Percentiles rank a stretch among this genome's conserved stretches.
These are phyloP conservation scores for Pseudogymnoascus sp. DNA, from an alignment of 2,329 filamentous ascomycete species.

Conservation along the genomic window DNA sequence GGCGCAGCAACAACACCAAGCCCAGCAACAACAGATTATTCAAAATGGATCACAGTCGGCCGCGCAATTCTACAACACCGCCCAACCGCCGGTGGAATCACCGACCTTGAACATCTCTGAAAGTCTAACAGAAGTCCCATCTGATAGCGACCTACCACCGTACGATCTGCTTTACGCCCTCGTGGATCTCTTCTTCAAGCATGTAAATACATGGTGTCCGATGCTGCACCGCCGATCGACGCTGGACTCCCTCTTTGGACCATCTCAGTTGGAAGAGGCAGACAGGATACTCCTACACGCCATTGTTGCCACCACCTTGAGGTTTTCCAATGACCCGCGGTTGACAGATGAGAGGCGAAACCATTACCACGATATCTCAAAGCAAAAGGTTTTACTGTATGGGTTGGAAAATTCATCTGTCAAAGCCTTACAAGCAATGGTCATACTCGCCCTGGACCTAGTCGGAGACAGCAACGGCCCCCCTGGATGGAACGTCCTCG, in stretches of 20 bases:
- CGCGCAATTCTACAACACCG: slow-evolving; percentile 28
- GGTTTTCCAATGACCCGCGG: slow-evolving; percentile 70
- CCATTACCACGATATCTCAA: slow-evolving; percentile 72
- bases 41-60: slow-evolving; percentile 15
- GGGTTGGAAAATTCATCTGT: slow-evolving; percentile 86
- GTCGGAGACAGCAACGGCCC: slow-evolving; percentile 83
- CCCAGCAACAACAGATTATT: slow-evolving; percentile 12
- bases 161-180: slow-evolving; percentile 66
- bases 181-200: slow-evolving; percentile 70
- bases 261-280: slow-evolving; percentile 66
- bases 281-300: slow-evolving; percentile 79
- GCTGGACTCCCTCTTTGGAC: slow-evolving; percentile 72
- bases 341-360: slow-evolving; percentile 65
- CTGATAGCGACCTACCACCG: slow-evolving; percentile 62
- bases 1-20: slow-evolving; percentile 31
- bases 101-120: slow-evolving; percentile 48
- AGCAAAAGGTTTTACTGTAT: slow-evolving; percentile 78
- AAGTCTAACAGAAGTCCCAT: slow-evolving; percentile 37
- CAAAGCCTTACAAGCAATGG: slow-evolving; percentile 76
- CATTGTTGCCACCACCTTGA: slow-evolving; percentile 79
- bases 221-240: slow-evolving; percentile 82
- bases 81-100: slow-evolving; percentile 42
- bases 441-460: slow-evolving; percentile 78
- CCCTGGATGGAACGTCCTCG: slow-evolving; percentile 85
- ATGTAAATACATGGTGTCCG: slow-evolving; percentile 78